phyloP scores from a whole-genome alignment of 2,329 filamentous ascomycete species.

The Zymoseptoria ardabiliae region DNA sequence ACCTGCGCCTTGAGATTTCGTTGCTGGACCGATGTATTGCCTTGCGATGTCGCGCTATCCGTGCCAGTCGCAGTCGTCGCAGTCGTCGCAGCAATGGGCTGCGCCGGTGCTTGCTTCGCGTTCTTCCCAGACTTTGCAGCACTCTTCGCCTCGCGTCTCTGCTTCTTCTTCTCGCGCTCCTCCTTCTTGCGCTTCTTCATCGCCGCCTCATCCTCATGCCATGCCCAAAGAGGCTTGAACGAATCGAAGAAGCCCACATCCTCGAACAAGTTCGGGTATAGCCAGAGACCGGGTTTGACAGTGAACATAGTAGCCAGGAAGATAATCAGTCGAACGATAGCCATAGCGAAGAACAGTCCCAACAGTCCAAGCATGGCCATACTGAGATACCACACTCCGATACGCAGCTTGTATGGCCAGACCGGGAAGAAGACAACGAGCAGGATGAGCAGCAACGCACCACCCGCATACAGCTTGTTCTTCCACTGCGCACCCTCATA shows the following conservation, averaged over 20 bases:
- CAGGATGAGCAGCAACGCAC: conserved; percentile 77
- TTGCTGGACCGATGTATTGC: conserved; percentile 13
- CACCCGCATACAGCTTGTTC: conserved; percentile 81
- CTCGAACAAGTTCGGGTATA: conserved; percentile 96
- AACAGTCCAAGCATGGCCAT: conserved; percentile 88
- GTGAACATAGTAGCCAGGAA: conserved; percentile 89
- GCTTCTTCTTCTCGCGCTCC: conserved; percentile 27
- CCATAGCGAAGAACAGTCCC: conserved; percentile 93
- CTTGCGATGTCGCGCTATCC: conserved; percentile 11
- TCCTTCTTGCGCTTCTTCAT: conserved; percentile 33
- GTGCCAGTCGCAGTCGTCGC: conserved; percentile 18
- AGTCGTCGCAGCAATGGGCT: conserved; percentile 7
- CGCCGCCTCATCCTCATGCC: conserved; percentile 58
- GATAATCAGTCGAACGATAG: conserved; percentile 89
- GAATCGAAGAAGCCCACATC: conserved; percentile 98
- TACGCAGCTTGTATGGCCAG: conserved; percentile 84
- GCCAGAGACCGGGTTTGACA: conserved; percentile 82
- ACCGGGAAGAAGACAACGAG: conserved; percentile 89
- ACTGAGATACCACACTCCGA: conserved; percentile 94
- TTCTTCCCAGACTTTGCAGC: conserved; percentile 6
- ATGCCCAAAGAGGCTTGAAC: conserved; percentile 93
- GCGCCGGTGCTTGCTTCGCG: conserved; percentile 10
- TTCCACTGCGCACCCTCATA: conserved; percentile 92
- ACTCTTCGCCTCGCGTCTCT: conserved; percentile 19
- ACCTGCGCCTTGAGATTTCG: conserved; percentile 23